Percentiles rank a stretch among this genome's conserved stretches.
Evolutionary conservation across 2,329 filamentous ascomycete species (phyloP).

Genomic region (Paecilomyces sp.): DNA sequence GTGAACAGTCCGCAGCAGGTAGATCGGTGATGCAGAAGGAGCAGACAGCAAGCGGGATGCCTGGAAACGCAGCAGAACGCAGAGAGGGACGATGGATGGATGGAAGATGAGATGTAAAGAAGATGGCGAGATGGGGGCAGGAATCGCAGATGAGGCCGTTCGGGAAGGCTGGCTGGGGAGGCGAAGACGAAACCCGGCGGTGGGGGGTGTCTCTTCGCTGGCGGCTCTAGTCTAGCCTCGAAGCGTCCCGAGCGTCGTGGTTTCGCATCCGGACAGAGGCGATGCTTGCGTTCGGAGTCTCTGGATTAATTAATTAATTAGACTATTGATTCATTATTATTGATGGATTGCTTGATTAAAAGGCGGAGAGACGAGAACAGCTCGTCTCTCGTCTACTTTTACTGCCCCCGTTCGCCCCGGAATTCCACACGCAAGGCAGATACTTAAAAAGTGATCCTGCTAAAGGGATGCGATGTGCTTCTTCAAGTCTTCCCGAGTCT

Average conservation of each 20-base stretch:
- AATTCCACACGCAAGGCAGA: not conserved
- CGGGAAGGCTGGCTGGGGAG: not conserved
- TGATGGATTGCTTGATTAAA: not conserved
- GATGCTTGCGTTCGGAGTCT: not conserved
- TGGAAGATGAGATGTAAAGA: not conserved
- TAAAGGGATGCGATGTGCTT: not conserved
- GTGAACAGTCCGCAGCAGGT: not conserved
- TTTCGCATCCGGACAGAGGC: not conserved
- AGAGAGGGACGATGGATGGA: not conserved
- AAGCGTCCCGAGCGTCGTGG: not conserved
- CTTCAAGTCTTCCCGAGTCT: not conserved
- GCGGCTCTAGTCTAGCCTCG: not conserved
- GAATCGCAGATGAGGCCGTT: not conserved
- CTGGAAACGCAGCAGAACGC: not conserved
- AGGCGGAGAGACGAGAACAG: not conserved
- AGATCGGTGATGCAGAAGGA: conserved; percentile 12
- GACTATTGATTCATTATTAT: not conserved
- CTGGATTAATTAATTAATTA: too few relatives aligned
- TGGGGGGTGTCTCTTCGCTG: not conserved
- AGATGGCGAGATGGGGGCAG: not conserved
- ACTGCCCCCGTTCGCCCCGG: not conserved
- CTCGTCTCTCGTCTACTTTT: not conserved
- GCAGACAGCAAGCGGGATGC: not conserved
- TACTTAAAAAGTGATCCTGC: not conserved
- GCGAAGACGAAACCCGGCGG: not conserved